phyloP scores from a whole-genome alignment of 805 yeast genomes.

The Blastobotrys mokoenaii region DNA sequence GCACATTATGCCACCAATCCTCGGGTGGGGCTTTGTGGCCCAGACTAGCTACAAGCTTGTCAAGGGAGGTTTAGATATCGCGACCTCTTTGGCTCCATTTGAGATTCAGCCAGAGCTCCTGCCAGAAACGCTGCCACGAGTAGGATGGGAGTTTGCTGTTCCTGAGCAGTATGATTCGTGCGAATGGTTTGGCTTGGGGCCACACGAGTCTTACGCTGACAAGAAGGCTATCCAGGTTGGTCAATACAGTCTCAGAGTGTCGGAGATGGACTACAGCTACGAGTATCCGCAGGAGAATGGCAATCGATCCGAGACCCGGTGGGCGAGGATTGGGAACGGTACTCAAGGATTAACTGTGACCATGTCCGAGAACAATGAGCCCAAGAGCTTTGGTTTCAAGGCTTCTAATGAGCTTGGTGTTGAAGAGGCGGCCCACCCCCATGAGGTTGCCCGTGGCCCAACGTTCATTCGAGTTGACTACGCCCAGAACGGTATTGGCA shows the following conservation, averaged over 20 bases:
- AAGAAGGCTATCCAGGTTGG: constrained; percentile 26
- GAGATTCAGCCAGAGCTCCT: constrained; percentile 1
- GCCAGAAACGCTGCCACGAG: constrained; percentile 26
- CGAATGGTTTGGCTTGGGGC: constrained; percentile 31
- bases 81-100: constrained; percentile 1
- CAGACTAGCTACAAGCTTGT: constrained; percentile 11
- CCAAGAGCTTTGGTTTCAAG: constrained; percentile 9
- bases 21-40: constrained; percentile 24
- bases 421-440: constrained; percentile 19
- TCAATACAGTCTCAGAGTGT: constrained; percentile 11
- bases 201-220: constrained; percentile 31
- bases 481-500: constrained; percentile 23
- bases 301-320: constrained; percentile 27
- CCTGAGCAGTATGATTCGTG: constrained; percentile 15
- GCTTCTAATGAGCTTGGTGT: constrained; percentile 11
- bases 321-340: constrained; percentile 16
- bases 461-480: constrained; percentile 19
- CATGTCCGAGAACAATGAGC: constrained; percentile 5
- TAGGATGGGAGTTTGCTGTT: constrained; percentile 27
- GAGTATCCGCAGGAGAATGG: constrained; percentile 34
- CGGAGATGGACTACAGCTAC: constrained; percentile 22
- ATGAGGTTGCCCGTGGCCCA: constrained; percentile 10
- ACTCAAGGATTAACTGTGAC: constrained; percentile 5
- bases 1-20: constrained; percentile 19
- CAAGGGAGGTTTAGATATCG: constrained; percentile 1